These are phyloP conservation scores for Pyrenopolyporus hunteri DNA, from an alignment of 495 filamentous ascomycete species.

Conservation along the genomic window DNA sequence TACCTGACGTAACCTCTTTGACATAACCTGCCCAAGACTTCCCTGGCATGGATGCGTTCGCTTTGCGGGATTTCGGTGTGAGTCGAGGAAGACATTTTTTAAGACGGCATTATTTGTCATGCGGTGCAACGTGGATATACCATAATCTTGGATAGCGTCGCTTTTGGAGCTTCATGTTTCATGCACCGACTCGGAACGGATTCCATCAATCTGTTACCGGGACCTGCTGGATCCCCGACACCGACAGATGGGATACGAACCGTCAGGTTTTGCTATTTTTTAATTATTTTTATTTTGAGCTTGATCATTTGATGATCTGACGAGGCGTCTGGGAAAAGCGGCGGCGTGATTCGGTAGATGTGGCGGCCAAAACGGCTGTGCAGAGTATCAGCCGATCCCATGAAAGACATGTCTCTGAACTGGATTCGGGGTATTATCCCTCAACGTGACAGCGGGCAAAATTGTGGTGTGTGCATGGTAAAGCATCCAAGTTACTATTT, in stretches of 20 bases:
- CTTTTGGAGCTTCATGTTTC: conserved; percentile 9
- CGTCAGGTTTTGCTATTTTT: not conserved
- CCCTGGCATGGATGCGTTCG: not conserved
- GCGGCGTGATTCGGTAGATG: conserved; percentile 8
- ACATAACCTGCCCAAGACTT: not conserved
- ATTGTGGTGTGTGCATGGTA: conserved; percentile 33
- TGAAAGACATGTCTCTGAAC: conserved; percentile 23
- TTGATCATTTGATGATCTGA: conserved; percentile 22
- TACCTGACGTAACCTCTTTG: not conserved
- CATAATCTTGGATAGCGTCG: conserved; percentile 9
- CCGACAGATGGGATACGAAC: conserved; percentile 19
- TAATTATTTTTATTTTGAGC: too few species aligned
- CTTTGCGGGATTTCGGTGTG: conserved; percentile 29
- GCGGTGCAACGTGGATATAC: conserved; percentile 28
- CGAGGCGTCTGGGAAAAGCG: conserved; percentile 3
- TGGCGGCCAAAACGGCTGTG: conserved; percentile 21
- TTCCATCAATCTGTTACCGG: conserved; percentile 29
- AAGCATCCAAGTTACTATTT: too few species aligned
- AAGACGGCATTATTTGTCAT: conserved; percentile 18
- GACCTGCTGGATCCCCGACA: conserved; percentile 10
- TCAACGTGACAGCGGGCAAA: conserved; percentile 22
- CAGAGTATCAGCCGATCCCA: conserved; percentile 29
- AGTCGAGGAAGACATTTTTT: conserved; percentile 10
- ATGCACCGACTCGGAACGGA: conserved; percentile 13
- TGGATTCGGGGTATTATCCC: conserved; percentile 24